Evolutionary conservation across 768 basidiomycete genomes (phyloP).

Genomic region (Hydnum rufescens): DNA sequence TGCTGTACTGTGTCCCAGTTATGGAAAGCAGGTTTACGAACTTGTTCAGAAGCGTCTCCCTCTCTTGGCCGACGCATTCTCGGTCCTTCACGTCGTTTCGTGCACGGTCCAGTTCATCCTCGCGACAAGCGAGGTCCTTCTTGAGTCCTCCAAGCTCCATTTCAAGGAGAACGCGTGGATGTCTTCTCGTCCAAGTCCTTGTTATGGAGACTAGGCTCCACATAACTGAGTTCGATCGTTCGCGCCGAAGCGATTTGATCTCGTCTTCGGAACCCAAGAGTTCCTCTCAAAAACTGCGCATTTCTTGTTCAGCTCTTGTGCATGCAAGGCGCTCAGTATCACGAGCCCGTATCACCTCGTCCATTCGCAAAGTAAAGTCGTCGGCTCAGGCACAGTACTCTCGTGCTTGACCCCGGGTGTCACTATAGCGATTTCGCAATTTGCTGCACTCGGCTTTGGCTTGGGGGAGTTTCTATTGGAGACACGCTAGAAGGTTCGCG

Average conservation of each 20-base stretch:
- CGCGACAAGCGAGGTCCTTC: constrained; percentile 61
- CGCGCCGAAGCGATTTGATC: neutral
- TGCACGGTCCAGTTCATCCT: constrained; percentile 56
- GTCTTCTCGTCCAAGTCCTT: constrained; percentile 13
- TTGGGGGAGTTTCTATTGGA: constrained; percentile 42
- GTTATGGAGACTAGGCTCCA: neutral
- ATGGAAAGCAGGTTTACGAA: constrained; percentile 20
- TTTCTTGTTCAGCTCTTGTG: constrained; percentile 25
- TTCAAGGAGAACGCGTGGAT: no score
- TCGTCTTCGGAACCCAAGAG: neutral
- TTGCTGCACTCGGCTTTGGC: constrained; percentile 50
- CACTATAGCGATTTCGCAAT: constrained; percentile 40
- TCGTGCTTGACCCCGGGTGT: constrained; percentile 37
- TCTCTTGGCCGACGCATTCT: constrained; percentile 44
- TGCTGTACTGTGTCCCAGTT: neutral
- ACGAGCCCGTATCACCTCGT: constrained; percentile 42
- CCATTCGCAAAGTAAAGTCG: constrained; percentile 53
- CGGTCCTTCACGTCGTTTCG: constrained; percentile 47
- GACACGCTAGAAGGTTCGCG: neutral
- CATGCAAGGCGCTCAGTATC: constrained; percentile 37
- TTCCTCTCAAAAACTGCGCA: neutral
- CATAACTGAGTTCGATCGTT: constrained; percentile 10
- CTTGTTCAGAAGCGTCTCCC: constrained; percentile 52
- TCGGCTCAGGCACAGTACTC: constrained; percentile 54
- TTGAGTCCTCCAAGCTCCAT: constrained; percentile 75